Evolutionary conservation across 306 rosid species (phyloP), one percentile per base, ranked within the genome.

Genomic region (Casuarina cunninghamiana): DNA sequence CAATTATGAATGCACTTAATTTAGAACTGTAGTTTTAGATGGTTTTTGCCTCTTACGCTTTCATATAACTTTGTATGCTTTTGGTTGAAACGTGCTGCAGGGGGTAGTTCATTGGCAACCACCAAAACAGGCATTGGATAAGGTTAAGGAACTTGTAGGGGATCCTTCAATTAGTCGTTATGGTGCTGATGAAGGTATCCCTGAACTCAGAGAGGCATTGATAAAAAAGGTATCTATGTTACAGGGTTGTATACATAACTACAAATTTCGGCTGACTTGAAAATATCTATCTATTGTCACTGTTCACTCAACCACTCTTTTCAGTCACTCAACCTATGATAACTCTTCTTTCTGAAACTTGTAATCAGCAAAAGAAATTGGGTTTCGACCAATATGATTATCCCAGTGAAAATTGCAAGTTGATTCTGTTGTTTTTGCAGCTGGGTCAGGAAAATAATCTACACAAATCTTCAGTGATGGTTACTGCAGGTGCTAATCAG

Each of bases 401-500:
- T 45, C 48, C 35, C 55, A 26, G 65, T 5, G 37, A 46, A 50
- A 10, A 17, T 74, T 38, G 51, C 42, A 51, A 43, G 65, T 66
- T 77, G 55, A 70, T 67, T 78, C 7, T 19, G 10, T 74, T 39
- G 68, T 42, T 70, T 84, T 81, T 79, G 88, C 90, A 96, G 99
- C 78, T 96, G 82, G 83, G 75, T 46, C 32, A 61, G 48, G 99
- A 96, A 85, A 96, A 96, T 70, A 93, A 93, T 65, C 72, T 96
- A 85, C 76, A 49, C 84, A 93, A 91, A 77, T 96, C 99, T 61
- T 88, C 97, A 0, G 99, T 96, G 77, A 96, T 96, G 99, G 97
- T 96, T 75, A 96, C 99, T 21, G 88, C 98, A 46, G 99, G 99
- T 73, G 99, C 99, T 65, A 96, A 96, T 90, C 99, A 96, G 99